Evolutionary conservation across 2,329 filamentous ascomycete species (phyloP).

Genomic region (Hymenoscyphus occultus): DNA sequence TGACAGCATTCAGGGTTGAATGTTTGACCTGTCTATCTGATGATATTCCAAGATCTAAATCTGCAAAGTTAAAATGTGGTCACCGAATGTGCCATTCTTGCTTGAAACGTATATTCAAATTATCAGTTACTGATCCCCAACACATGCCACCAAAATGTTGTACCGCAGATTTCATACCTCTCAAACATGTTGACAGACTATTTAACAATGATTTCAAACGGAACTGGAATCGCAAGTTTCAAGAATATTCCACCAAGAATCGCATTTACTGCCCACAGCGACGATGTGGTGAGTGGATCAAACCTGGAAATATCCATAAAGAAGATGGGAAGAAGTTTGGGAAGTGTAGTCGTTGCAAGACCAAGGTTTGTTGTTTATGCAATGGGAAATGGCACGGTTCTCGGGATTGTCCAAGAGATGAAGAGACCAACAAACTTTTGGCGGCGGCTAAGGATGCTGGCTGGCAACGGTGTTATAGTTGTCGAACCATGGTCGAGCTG

Average conservation of each 20-base stretch:
- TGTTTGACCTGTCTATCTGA: conserved; percentile 71
- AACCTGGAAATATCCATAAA: conserved; percentile 63
- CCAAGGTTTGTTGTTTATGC: conserved; percentile 71
- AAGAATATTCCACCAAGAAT: conserved; percentile 71
- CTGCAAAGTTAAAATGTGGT: conserved; percentile 70
- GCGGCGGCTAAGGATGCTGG: conserved; percentile 64
- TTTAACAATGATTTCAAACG: conserved; percentile 74
- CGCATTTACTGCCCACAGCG: conserved; percentile 73
- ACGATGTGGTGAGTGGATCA: conserved; percentile 77
- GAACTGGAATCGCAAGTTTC: conserved; percentile 76
- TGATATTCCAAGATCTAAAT: conserved; percentile 59
- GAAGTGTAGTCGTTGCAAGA: conserved; percentile 68
- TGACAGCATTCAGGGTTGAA: conserved; percentile 52
- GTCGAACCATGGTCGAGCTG: conserved; percentile 70
- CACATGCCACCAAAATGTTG: conserved; percentile 88
- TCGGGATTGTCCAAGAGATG: conserved; percentile 68
- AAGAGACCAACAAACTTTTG: conserved; percentile 61
- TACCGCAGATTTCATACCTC: conserved; percentile 66
- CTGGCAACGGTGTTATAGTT: conserved; percentile 75
- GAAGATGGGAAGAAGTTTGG: conserved; percentile 62
- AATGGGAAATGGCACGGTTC: conserved; percentile 70
- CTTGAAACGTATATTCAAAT: conserved; percentile 68
- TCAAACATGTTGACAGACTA: conserved; percentile 72
- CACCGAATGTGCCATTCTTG: conserved; percentile 81
- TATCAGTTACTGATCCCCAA: conserved; percentile 72